A percentile compares a stretch with the other conserved stretches of the same genome.
These are phyloP conservation scores for Leishmania arabica DNA, from an alignment of 208 protist species.

Conservation along the genomic window DNA sequence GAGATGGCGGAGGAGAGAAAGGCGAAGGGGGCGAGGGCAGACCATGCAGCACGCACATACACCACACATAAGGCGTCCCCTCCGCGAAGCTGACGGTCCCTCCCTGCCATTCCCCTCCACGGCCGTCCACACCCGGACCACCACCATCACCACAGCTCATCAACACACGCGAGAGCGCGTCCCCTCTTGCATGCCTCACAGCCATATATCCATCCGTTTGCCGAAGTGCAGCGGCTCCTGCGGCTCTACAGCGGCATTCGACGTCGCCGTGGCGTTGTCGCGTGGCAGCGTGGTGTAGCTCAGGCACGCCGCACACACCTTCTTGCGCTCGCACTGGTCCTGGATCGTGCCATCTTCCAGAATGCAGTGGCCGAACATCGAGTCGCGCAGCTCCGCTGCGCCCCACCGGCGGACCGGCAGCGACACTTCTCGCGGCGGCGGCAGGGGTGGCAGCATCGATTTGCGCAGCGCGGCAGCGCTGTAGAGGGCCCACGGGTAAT, in stretches of 20 bases:
- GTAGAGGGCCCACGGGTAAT: conserved; percentile 31
- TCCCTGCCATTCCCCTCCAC: background rate
- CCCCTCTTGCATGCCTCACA: background rate
- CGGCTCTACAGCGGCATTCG: conserved; percentile 2
- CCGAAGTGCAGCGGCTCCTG: conserved; percentile 14
- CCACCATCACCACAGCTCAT: background rate
- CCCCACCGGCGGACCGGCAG: conserved; percentile 24
- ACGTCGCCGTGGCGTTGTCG: conserved; percentile 31
- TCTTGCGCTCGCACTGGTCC: conserved; percentile 21
- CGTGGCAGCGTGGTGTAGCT: conserved; percentile 17
- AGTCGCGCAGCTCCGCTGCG: conserved; percentile 3
- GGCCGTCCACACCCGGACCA: background rate
- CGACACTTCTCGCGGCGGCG: conserved; percentile 12
- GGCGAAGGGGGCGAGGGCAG: conserved; percentile 3
- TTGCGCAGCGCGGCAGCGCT: background rate
- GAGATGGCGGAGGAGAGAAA: background rate
- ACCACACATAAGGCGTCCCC: background rate
- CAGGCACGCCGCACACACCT: conserved; percentile 1
- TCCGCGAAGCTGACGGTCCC: background rate
- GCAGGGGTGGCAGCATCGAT: background rate
- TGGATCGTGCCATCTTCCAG: conserved; percentile 20
- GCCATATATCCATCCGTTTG: conserved; percentile 27
- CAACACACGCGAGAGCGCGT: background rate
- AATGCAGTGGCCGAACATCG: conserved; percentile 18
- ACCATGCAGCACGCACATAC: background rate